Percentiles rank a stretch among this genome's conserved stretches.
Evolutionary conservation across 2,329 filamentous ascomycete species (phyloP).

Genomic region (Dichotomopilus funicola): DNA sequence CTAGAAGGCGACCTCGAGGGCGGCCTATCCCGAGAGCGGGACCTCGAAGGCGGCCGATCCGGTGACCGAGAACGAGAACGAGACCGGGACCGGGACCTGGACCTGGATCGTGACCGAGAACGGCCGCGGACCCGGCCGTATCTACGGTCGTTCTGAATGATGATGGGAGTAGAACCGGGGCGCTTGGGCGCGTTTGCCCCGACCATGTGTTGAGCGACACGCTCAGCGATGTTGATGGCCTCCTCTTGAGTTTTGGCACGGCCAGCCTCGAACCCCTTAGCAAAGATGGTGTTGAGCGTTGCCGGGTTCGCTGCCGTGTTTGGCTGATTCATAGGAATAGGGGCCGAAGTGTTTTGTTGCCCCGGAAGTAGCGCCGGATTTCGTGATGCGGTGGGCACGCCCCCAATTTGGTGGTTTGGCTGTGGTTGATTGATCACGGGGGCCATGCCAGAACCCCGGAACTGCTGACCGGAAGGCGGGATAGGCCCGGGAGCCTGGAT

Average conservation of each 20-base stretch:
- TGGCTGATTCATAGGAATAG: no score
- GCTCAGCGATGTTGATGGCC: conserved; percentile 10
- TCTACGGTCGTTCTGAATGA: not conserved
- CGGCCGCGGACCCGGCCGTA: not conserved
- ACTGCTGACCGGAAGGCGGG: not conserved
- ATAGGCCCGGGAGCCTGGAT: not conserved
- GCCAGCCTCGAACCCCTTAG: no score
- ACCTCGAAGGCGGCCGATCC: not conserved
- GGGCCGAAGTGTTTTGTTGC: no score
- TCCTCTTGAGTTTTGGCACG: conserved; percentile 10
- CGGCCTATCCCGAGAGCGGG: no score
- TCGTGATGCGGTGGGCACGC: no score
- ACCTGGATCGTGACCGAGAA: not conserved
- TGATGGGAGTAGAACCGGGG: conserved; percentile 1
- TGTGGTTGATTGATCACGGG: no score
- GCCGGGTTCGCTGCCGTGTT: not conserved
- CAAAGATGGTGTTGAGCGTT: conserved; percentile 1
- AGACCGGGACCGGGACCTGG: not conserved
- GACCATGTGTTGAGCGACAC: not conserved
- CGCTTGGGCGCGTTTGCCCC: not conserved
- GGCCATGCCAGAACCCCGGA: no score
- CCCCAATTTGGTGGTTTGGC: no score
- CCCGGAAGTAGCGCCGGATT: no score
- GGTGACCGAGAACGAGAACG: not conserved
- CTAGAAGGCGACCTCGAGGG: no score